phyloP scores from a whole-genome alignment of 352 stramenopile genomes.

The Phytophthora pseudosyringae region DNA sequence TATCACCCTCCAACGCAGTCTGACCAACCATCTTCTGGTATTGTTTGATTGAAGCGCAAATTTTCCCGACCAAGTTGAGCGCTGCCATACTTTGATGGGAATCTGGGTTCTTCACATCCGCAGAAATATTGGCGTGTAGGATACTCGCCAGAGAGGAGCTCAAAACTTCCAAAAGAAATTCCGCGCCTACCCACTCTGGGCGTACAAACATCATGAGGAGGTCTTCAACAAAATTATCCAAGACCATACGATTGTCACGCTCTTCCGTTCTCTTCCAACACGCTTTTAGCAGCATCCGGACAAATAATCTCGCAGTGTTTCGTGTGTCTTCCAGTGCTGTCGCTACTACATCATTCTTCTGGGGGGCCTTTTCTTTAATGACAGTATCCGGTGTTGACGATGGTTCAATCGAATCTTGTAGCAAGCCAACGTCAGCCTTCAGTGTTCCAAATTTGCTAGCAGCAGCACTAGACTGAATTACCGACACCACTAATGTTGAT shows the following conservation, averaged over 20 bases:
- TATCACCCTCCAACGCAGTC: conserved; percentile 55
- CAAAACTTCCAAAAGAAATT: conserved; percentile 77
- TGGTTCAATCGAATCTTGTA: conserved; percentile 12
- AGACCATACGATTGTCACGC: conserved; percentile 68
- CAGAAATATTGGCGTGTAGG: conserved; percentile 56
- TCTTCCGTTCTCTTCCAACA: conserved; percentile 89
- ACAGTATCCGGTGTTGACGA: conserved; percentile 29
- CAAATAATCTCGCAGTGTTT: conserved; percentile 51
- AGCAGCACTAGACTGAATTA: conserved; percentile 62
- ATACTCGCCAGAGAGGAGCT: conserved; percentile 73
- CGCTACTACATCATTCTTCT: conserved; percentile 16
- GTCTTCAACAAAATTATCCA: conserved; percentile 89
- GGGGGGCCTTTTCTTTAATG: conserved; percentile 19
- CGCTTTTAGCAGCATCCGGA: conserved; percentile 60
- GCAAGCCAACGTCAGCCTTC: conserved; percentile 5
- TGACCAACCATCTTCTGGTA: conserved; percentile 48
- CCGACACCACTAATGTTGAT: conserved; percentile 64
- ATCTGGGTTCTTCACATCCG: conserved; percentile 72
- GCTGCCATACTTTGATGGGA: conserved; percentile 70
- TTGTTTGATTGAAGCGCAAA: conserved; percentile 76
- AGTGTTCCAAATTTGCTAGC: conserved; percentile 8
- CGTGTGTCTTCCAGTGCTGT: conserved; percentile 40
- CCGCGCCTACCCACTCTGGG: conserved; percentile 80
- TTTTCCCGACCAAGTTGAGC: conserved; percentile 77
- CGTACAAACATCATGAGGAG: conserved; percentile 79